Conservation (phyloP, 306 rosid species). For the Dalbergia oliveri region DNA sequence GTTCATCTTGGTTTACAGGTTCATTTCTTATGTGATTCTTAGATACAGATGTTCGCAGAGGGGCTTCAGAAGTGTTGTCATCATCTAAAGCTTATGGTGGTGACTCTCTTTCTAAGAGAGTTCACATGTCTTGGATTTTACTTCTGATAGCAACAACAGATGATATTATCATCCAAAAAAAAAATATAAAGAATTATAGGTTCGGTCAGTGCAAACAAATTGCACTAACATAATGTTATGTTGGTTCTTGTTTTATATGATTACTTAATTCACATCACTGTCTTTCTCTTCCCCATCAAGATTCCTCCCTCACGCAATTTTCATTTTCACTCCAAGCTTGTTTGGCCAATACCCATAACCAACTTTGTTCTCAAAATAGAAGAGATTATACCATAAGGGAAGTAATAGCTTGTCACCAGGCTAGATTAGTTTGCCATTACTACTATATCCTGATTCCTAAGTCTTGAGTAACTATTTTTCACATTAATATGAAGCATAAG, state of each 20-base stretch:
- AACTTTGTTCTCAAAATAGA: constrained; percentile 18
- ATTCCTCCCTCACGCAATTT: constrained; percentile 35
- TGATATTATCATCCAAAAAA: constrained; percentile 49
- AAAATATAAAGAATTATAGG: constrained; percentile 45
- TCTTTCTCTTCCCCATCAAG: constrained; percentile 40
- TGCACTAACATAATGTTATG: constrained; percentile 51
- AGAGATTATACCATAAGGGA: neutral
- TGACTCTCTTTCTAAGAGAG: constrained; percentile 32
- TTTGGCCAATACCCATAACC: constrained; percentile 10
- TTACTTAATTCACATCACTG: constrained; percentile 37
- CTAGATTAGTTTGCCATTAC: neutral
- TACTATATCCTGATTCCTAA: neutral
- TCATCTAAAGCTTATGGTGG: constrained; percentile 49
- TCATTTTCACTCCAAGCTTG: constrained; percentile 36
- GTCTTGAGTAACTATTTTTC: neutral
- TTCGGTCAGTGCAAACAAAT: constrained; percentile 51
- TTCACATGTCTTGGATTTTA: constrained; percentile 66
- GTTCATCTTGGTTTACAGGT: constrained; percentile 89
- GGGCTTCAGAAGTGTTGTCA: constrained; percentile 51
- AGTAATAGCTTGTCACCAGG: neutral
- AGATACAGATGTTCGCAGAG: constrained; percentile 79
- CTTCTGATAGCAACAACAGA: constrained; percentile 51
- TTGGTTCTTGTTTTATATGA: constrained; percentile 45
- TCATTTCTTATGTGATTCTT: constrained; percentile 86
- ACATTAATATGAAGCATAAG: neutral